Evolutionary conservation across 2,329 filamentous ascomycete genomes (phyloP).

Genomic region (Talaromyces sp.): DNA sequence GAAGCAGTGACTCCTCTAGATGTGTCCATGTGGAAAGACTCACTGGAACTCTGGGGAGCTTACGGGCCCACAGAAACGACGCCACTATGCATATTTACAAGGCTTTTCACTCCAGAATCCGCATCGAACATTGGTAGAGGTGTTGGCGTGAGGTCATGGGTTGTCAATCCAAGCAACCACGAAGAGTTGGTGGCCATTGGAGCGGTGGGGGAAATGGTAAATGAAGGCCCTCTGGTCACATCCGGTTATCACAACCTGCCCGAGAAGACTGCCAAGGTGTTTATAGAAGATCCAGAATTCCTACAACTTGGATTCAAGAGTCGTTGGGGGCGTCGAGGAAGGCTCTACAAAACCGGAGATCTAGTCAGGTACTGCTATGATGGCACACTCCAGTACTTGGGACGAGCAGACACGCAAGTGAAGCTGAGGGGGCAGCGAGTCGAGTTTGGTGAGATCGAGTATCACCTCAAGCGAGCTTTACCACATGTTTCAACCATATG

Average conservation of each 20-base stretch:
- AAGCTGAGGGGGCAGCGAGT: constrained; percentile 31
- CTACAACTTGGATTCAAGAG: constrained; percentile 16
- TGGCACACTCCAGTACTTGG: constrained; percentile 24
- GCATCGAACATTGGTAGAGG: constrained; percentile 14
- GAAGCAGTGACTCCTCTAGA: constrained; percentile 38
- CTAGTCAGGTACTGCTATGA: constrained; percentile 24
- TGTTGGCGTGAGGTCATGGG: constrained; percentile 25
- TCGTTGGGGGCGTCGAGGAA: constrained; percentile 16
- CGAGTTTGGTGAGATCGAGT: constrained; percentile 28
- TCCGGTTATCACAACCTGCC: constrained; percentile 23
- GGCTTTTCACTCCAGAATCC: neutral
- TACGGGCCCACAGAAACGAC: constrained; percentile 6
- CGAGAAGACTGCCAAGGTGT: constrained; percentile 19
- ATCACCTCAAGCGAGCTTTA: constrained; percentile 21
- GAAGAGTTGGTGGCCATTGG: constrained; percentile 35
- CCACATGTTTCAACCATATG: constrained; percentile 6
- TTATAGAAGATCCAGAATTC: constrained; percentile 15
- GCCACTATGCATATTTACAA: neutral
- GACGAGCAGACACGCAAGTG: constrained; percentile 29
- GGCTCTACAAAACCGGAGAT: constrained; percentile 32
- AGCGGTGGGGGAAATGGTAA: constrained; percentile 36
- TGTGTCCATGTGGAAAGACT: constrained; percentile 33
- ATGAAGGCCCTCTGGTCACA: constrained; percentile 31
- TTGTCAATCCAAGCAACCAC: constrained; percentile 42
- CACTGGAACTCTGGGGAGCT: constrained; percentile 17